phyloP scores from a whole-genome alignment of 176 grass and related monocot species.

The Alloteropsis semialata region DNA sequence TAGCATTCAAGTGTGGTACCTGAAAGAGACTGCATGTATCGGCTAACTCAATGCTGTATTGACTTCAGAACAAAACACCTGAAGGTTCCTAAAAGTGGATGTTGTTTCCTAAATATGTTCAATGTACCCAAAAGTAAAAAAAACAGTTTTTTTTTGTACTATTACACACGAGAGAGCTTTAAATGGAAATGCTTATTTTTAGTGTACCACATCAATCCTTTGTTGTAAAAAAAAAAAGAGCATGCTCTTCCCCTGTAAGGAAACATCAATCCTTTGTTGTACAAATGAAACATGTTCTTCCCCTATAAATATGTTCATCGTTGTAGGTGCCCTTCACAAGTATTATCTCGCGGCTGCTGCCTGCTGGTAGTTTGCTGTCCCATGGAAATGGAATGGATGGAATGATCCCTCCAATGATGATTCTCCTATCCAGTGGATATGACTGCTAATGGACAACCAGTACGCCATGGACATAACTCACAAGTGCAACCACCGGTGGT shows the following conservation, averaged over 20 bases:
- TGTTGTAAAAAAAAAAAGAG: no score
- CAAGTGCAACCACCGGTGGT: constrained; percentile 32
- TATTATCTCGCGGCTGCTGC: neutral
- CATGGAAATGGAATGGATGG: neutral
- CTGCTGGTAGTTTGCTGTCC: neutral
- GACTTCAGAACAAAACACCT: neutral
- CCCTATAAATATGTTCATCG: no score
- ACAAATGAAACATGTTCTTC: no score
- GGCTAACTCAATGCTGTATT: neutral
- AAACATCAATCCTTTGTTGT: no score
- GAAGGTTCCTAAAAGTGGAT: neutral
- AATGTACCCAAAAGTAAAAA: neutral
- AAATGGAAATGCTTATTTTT: no score
- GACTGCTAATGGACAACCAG: neutral
- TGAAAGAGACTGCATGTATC: neutral
- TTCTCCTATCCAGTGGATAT: neutral
- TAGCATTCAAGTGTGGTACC: neutral
- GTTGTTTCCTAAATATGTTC: neutral
- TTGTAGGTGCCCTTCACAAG: no score
- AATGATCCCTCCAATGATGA: neutral
- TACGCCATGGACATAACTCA: neutral
- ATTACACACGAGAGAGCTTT: no score
- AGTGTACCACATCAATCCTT: no score
- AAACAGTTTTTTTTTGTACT: neutral
- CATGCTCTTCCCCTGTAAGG: no score